Base-by-base conservation (phyloP, 495 filamentous ascomycete species). In the Neurospora terricola region DNA sequence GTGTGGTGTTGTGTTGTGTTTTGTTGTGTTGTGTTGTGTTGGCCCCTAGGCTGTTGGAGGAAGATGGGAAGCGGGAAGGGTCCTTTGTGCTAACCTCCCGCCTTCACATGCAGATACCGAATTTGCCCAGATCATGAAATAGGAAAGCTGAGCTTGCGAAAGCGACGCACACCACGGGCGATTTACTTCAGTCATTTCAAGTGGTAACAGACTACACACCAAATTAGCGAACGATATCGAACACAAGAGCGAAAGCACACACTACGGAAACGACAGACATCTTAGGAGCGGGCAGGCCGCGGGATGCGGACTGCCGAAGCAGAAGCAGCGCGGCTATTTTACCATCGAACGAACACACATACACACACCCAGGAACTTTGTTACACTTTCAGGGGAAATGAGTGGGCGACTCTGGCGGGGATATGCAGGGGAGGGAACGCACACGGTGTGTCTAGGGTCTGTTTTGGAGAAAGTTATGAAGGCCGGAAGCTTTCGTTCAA, bases 81-180 rank as follows among this genome's bases (percentile, higher is more conserved):
- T 11, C n/a, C 43, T 48, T 3, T 21, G 16, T 38, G 71, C 82
- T 83, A 72, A 84, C 71, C 23, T 3, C 68, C 8, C 48, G 11
- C 8, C 23, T 30, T 18, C 37, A 12, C 37, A 23, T 30, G 39
- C 77, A 97, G 94, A 97, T 84, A 93, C 95, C 84, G 94, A 97
- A 84, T 97, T 97, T 82, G 94, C 95, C 78, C 92, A 94, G 83
- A 90, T 97, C 80, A 97, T 97, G 94, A 77, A 79, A 74, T 81
- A 73, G 70, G 38, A 7, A 7, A 66, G 27, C 54, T 66, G 14
- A 34, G 14, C 4, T 2, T 8, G 21, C 7, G 54, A 16, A 3
- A 4, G 14, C 54, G 54, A 62, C 2, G 12, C 54, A 12, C 10
- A 62, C 23, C 4, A 54, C 2, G 42, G 42, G 18, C 18, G 42